Conservation (phyloP, 495 filamentous ascomycete species). For the Cercophora newfieldiana region DNA sequence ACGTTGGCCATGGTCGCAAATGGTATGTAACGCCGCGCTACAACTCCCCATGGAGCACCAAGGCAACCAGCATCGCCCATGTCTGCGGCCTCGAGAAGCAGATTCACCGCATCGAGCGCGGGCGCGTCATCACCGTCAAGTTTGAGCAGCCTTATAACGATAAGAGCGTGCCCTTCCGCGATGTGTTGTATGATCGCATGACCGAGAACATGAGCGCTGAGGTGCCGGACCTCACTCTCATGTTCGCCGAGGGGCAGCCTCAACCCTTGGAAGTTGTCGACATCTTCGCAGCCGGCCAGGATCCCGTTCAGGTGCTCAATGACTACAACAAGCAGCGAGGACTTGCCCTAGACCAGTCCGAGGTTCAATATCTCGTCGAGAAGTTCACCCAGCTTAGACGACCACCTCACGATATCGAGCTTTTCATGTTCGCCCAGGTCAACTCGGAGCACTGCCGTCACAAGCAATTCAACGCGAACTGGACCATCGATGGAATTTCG, state of each 20-base stretch:
- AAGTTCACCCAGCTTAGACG: slow-evolving; percentile 74
- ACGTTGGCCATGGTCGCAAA: slow-evolving; percentile 38
- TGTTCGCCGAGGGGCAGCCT: slow-evolving; percentile 78
- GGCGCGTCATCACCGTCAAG: slow-evolving; percentile 66
- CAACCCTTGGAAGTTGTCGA: slow-evolving; percentile 70
- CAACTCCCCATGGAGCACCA: slow-evolving; percentile 95
- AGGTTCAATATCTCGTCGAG: slow-evolving; percentile 91
- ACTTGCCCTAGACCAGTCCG: slow-evolving; percentile 80
- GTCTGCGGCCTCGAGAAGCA: slow-evolving; percentile 78
- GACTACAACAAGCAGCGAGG: slow-evolving; percentile 80
- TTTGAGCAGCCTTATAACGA: slow-evolving; percentile 52
- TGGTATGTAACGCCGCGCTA: slow-evolving; percentile 80
- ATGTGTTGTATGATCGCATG: slow-evolving; percentile 88
- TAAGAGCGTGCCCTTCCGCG: slow-evolving; percentile 60
- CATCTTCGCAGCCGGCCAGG: slow-evolving; percentile 60
- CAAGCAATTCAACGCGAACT: slow-evolving; percentile 92
- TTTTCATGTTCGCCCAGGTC: slow-evolving; percentile 99
- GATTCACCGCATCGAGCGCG: slow-evolving; percentile 85
- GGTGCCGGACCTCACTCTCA: slow-evolving; percentile 64
- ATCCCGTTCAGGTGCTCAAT: slow-evolving; percentile 70
- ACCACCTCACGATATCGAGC: slow-evolving; percentile 85
- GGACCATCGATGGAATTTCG: slow-evolving; percentile 88
- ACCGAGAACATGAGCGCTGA: slow-evolving; percentile 71
- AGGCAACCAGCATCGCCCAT: slow-evolving; percentile 88
- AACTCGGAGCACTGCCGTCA: slow-evolving; percentile 78